Conservation (phyloP, 352 stramenopile species). For the Peronosclerospora sorghi region DNA sequence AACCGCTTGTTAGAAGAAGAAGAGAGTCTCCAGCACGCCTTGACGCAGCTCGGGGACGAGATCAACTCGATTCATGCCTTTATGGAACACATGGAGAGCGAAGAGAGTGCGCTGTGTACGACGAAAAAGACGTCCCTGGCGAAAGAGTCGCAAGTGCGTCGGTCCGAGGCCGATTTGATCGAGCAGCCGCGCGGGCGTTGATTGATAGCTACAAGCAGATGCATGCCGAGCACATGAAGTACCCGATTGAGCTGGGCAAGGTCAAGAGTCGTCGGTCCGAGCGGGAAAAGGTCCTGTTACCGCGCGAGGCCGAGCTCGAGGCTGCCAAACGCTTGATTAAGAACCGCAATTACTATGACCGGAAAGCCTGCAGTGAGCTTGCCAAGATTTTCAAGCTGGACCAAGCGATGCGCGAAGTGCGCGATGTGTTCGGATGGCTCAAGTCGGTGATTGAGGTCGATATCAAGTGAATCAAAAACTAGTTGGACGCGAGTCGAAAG, state of each 20-base stretch:
- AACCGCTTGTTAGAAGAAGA: conserved; percentile 81
- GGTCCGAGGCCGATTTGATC: conserved; percentile 68
- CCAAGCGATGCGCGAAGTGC: conserved; percentile 71
- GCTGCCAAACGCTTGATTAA: conserved; percentile 70
- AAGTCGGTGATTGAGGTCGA: conserved; percentile 62
- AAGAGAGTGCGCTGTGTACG: conserved; percentile 70
- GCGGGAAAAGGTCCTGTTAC: conserved; percentile 52
- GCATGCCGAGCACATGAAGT: conserved; percentile 78
- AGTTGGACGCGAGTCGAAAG: conserved; percentile 71
- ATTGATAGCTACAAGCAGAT: conserved; percentile 87
- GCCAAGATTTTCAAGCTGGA: conserved; percentile 75
- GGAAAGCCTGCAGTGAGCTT: conserved; percentile 68
- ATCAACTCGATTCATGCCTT: conserved; percentile 83
- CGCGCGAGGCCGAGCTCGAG: conserved; percentile 67
- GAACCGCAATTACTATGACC: conserved; percentile 84
- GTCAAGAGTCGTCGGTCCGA: conserved; percentile 67
- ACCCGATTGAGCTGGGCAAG: conserved; percentile 70
- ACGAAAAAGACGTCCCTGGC: conserved; percentile 78
- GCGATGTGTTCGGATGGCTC: conserved; percentile 79
- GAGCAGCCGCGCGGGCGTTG: conserved; percentile 70
- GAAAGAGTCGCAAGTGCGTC: conserved; percentile 76
- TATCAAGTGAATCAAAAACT: conserved; percentile 81
- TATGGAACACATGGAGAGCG: conserved; percentile 85
- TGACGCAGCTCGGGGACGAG: conserved; percentile 69
- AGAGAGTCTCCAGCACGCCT: conserved; percentile 74